Base-by-base conservation (phyloP, 805 yeast genomes). In the Metschnikowia noctiluminum region DNA sequence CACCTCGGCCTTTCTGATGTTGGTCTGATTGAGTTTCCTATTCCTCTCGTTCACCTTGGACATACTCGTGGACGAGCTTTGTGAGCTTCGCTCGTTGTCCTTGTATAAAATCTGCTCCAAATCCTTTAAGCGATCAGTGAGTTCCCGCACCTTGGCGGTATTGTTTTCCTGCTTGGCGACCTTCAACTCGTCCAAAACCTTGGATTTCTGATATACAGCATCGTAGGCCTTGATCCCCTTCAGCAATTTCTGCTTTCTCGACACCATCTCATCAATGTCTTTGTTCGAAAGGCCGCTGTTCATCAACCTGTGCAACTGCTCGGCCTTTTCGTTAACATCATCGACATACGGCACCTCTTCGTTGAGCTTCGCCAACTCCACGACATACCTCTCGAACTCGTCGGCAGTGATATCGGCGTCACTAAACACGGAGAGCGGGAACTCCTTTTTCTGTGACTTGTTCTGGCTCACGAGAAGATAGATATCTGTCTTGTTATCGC, bases 381-480 rank as follows among this genome's bases (percentile, higher is more conserved):
- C 69, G 48, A 75, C 66, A 74, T 91, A 94, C 57, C 81, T 76
- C 12, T 79, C 82, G 61, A 84, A 89, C 66, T 94, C 99, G 16
- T 79, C 84, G 35, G 71, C 74, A 1, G 85, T 75, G 43, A 91
- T 77, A 8, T 83, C 79, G 2, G 85, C 81, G 69, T 94, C 97
- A 41, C 95, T 85, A 60, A 94, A 83, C 43, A 81, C 82, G 38
- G 80, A 81, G 77, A 94, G 81, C 38, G 88, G 92, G 55, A 91
- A 83, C 40, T 78, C 79, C 57, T 85, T 87, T 53, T 83, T 82
- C 54, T 78, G 81, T 35, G 84, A 81, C 43, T 77, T 76, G 43
- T 96, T 97, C 63, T 89, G 96, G n/a, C 91, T 78, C 12, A 89
- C 92, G 45, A 81, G 73, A 55, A 92, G 73, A 55, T 79, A 82